Evolutionary conservation across 108 stramenopile species (phyloP), one percentile per base, ranked within the genome.

Genomic region (Schizochytrium sp.): DNA sequence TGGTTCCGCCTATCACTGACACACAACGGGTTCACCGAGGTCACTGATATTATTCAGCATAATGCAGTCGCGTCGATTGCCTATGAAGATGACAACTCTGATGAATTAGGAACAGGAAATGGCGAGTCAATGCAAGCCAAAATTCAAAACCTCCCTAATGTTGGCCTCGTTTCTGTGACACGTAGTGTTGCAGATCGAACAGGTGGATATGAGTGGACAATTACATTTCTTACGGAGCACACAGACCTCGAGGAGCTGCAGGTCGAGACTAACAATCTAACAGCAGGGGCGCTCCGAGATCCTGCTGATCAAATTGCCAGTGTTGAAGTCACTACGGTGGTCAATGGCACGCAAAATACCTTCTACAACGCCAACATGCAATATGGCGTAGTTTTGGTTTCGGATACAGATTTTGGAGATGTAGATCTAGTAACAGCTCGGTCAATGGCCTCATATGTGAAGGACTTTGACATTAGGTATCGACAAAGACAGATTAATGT

Each of bases 61-160:
- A 55, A 83, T 55, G 76, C 76, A 2, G 76, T 83, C 13, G 50
- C 76, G 1, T 83, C 76, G 28, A 53, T 83, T 10, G 28, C 40
- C 12, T 83, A 83, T 40, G 76, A 83, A 42, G 76, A 83, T 28
- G 17, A 10, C 47, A 42, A 10, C 76, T 55, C 50, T 5, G 28
- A 49, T n/a, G 76, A 83, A n/a, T 10, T 28, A 10, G 76, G 76
- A 5, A 5, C n/a, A n/a, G 76, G 76, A 1, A 50, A 83, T 5
- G 76, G 76, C 45, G 76, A 83, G 76, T 83, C 76, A 8, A 83
- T 83, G 76, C 76, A 83, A 53, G 49, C 76, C 76, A 83, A 83
- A 40, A 49, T 83, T 2, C 76, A 83, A 40, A 53, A 38, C 5
- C 76, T 83, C 15, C 1, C 19, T 2, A 83, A 83, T 55, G 76